Conservation (phyloP, 2,329 filamentous ascomycete species). For the Graphiopsis chlorocephala region DNA sequence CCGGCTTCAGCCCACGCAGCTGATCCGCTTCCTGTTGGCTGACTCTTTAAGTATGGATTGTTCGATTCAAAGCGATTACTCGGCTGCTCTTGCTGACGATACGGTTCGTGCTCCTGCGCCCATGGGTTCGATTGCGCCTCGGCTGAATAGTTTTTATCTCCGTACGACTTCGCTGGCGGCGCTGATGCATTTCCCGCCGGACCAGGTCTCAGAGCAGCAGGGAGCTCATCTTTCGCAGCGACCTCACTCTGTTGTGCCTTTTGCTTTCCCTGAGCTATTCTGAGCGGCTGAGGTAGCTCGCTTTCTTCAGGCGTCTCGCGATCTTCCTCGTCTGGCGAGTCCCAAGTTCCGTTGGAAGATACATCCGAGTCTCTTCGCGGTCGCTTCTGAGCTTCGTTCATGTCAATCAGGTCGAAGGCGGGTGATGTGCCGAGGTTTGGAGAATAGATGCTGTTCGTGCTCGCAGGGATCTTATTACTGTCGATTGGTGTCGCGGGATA, state of each 20-base stretch:
- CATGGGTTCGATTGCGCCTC: slow-evolving; percentile 31
- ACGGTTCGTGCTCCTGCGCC: slow-evolving; percentile 9
- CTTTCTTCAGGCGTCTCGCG: slow-evolving; percentile 18
- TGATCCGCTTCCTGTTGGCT: slow-evolving; percentile 10
- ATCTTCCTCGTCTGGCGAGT: slow-evolving; percentile 26
- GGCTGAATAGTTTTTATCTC: slow-evolving; percentile 15
- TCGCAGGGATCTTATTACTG: slow-evolving; percentile 25
- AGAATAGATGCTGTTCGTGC: slow-evolving; percentile 32
- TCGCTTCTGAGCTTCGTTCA: slow-evolving; percentile 27
- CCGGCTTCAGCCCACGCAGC: slow-evolving; percentile 3
- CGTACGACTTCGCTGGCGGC: slow-evolving; percentile 21
- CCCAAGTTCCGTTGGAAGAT: slow-evolving; percentile 37
- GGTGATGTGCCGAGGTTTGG: slow-evolving; percentile 36
- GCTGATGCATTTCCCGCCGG: slow-evolving; percentile 20
- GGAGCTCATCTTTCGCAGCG: slow-evolving; percentile 24
- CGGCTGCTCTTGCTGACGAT: background rate
- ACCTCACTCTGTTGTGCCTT: slow-evolving; percentile 18
- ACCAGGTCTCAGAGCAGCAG: slow-evolving; percentile 28
- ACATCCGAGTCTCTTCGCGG: slow-evolving; percentile 36
- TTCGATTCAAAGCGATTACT: slow-evolving; percentile 38
- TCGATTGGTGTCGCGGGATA: slow-evolving; percentile 45
- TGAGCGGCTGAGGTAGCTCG: slow-evolving; percentile 31
- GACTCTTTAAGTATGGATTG: slow-evolving; percentile 39
- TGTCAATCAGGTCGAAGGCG: slow-evolving; percentile 41
- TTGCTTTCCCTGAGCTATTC: slow-evolving; percentile 27